Percentiles rank a stretch among this genome's conserved stretches.
Evolutionary conservation across 495 filamentous ascomycete genomes (phyloP).

Genomic region (Saxophila tyrrhenica): DNA sequence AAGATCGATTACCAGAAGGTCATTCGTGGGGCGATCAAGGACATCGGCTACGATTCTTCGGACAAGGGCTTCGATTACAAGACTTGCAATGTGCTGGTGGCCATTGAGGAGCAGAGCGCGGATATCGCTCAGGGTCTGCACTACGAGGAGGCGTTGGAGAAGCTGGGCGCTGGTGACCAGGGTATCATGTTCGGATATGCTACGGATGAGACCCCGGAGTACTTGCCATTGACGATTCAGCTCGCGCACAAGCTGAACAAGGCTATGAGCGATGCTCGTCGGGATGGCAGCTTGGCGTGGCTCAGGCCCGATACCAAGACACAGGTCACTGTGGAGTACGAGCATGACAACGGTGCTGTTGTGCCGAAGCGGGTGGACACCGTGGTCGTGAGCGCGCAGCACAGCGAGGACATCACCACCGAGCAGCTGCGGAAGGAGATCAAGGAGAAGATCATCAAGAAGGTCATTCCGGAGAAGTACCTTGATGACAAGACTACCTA

Average conservation of each 20-base stretch:
- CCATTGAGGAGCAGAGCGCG: conserved; percentile 97
- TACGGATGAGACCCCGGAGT: conserved; percentile 96
- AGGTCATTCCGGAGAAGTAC: conserved; percentile 82
- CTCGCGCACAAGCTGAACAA: conserved; percentile 92
- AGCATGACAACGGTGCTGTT: conserved; percentile 88
- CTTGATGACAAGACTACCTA: conserved; percentile 87
- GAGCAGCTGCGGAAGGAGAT: conserved; percentile 90
- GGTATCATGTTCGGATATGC: conserved; percentile 99
- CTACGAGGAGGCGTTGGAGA: conserved; percentile 91
- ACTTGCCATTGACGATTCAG: conserved; percentile 83
- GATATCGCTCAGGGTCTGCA: conserved; percentile 98
- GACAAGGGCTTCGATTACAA: conserved; percentile 99
- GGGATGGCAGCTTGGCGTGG: conserved; percentile 82
- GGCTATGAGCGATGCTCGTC: conserved; percentile 78
- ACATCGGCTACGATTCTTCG: conserved; percentile 94
- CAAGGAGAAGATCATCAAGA: conserved; percentile 93
- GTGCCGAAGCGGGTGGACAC: conserved; percentile 89
- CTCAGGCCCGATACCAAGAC: conserved; percentile 98
- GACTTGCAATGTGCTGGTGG: conserved; percentile 95
- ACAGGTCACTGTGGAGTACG: conserved; percentile 97
- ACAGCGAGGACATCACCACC: conserved; percentile 78
- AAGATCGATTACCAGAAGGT: conserved; percentile 94
- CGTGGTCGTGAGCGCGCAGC: conserved; percentile 91
- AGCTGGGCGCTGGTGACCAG: conserved; percentile 97
- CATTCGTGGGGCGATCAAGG: conserved; percentile 89